phyloP scores from a whole-genome alignment of 179 eudicot species.

The Monotropa hypopitys region DNA sequence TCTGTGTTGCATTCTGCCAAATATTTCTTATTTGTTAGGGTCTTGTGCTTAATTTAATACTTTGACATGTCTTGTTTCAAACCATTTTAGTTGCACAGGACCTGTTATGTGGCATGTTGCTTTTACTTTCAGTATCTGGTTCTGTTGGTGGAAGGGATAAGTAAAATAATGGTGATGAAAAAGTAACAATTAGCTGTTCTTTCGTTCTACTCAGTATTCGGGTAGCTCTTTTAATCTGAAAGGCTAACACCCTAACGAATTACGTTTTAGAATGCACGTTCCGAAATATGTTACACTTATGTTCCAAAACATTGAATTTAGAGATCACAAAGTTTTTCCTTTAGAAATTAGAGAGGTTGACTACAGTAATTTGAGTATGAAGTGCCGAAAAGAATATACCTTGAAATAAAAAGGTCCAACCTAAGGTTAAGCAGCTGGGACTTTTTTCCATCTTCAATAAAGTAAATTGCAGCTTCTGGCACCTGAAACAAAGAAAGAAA shows the following conservation, averaged over 20 bases:
- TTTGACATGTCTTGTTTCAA: background rate
- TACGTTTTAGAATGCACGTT: too few species aligned
- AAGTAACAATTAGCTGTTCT: too few species aligned
- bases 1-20: background rate
- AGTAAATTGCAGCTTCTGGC: slow-evolving; percentile 70
- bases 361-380: background rate
- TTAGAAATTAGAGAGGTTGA: too few species aligned
- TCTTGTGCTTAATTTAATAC: background rate
- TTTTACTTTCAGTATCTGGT: background rate
- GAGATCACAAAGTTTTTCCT: too few species aligned
- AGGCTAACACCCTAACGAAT: too few species aligned
- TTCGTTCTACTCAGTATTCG: too few species aligned
- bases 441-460: slow-evolving; percentile 89
- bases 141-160: background rate
- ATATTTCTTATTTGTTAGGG: background rate
- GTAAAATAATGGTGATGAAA: background rate
- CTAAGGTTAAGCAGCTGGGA: slow-evolving; percentile 46
- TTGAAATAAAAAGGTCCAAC: background rate
- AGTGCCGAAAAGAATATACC: background rate
- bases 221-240: too few species aligned
- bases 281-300: too few species aligned
- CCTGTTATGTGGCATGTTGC: background rate
- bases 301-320: too few species aligned
- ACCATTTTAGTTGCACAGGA: background rate
- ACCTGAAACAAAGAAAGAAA: slow-evolving; percentile 31